Conservation (phyloP, 495 filamentous ascomycete species). For the Podospora appendiculata region DNA sequence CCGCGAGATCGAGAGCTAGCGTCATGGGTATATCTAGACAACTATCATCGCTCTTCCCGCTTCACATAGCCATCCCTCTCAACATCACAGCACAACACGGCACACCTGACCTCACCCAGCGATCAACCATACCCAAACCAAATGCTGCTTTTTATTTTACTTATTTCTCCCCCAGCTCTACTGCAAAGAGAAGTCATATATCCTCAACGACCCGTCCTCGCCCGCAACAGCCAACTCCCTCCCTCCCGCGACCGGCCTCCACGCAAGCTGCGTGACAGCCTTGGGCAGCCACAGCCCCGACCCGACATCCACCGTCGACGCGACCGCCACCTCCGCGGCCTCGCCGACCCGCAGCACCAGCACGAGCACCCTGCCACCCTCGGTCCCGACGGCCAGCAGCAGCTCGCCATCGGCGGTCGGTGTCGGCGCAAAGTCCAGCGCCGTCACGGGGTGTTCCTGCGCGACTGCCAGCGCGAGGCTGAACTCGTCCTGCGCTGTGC, state of each 20-base stretch:
- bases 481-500: slow-evolving; percentile 24
- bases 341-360: slow-evolving; percentile 24
- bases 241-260: slow-evolving; percentile 50
- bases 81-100: no score
- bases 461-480: slow-evolving; percentile 12
- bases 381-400: slow-evolving; percentile 61
- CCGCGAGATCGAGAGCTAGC: no score
- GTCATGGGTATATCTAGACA: no score
- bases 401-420: slow-evolving; percentile 29
- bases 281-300: slow-evolving; percentile 53
- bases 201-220: slow-evolving; percentile 71
- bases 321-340: slow-evolving; percentile 31
- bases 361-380: slow-evolving; percentile 46
- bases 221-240: slow-evolving; percentile 68
- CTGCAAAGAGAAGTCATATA: slow-evolving; percentile 41
- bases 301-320: slow-evolving; percentile 36
- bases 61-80: no score
- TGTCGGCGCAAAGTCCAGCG: slow-evolving; percentile 57
- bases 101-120: no score
- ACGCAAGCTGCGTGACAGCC: slow-evolving; percentile 65
- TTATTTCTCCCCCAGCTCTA: neutral
- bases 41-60: no score
- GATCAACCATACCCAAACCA: no score
- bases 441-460: slow-evolving; percentile 55
- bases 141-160: neutral